Conservation (phyloP, 2,329 filamentous ascomycete species). For the Colletotrichum sp. region DNA sequence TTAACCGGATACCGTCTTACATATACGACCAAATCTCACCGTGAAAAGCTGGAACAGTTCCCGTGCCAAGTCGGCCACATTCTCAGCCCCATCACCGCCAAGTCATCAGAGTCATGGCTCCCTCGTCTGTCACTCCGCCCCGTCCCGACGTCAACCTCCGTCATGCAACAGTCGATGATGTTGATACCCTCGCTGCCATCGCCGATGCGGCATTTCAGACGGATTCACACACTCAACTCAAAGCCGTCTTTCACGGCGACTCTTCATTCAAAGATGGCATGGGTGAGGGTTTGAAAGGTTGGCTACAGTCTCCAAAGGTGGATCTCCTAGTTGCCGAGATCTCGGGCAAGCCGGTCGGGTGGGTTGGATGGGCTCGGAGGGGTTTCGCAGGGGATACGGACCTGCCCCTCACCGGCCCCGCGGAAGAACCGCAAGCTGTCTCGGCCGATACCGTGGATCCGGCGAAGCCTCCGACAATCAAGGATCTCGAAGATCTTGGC, state of each 20-base stretch:
- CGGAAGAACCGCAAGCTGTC: neutral
- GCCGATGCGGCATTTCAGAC: conserved; percentile 34
- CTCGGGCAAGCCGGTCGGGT: conserved; percentile 34
- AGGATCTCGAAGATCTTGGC: conserved; percentile 33
- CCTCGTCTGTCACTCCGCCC: neutral
- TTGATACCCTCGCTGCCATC: conserved; percentile 33
- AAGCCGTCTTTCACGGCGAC: conserved; percentile 31
- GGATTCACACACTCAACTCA: conserved; percentile 38
- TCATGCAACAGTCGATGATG: conserved; percentile 25
- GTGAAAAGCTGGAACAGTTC: neutral
- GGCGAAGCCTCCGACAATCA: conserved; percentile 21
- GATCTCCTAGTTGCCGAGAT: conserved; percentile 37
- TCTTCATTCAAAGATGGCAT: conserved; percentile 31
- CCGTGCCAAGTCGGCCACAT: neutral
- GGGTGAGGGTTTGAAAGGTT: conserved; percentile 22
- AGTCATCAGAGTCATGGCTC: neutral
- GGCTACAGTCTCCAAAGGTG: conserved; percentile 27
- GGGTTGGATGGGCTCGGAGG: conserved; percentile 36
- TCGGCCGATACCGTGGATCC: neutral
- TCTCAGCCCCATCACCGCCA: neutral
- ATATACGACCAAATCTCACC: neutral
- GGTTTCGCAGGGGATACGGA: conserved; percentile 28
- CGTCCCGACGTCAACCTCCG: neutral
- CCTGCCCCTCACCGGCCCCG: conserved; percentile 23
- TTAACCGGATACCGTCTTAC: neutral